Conservation (phyloP, 768 basidiomycete genomes). For the Phallus indusiatus region DNA sequence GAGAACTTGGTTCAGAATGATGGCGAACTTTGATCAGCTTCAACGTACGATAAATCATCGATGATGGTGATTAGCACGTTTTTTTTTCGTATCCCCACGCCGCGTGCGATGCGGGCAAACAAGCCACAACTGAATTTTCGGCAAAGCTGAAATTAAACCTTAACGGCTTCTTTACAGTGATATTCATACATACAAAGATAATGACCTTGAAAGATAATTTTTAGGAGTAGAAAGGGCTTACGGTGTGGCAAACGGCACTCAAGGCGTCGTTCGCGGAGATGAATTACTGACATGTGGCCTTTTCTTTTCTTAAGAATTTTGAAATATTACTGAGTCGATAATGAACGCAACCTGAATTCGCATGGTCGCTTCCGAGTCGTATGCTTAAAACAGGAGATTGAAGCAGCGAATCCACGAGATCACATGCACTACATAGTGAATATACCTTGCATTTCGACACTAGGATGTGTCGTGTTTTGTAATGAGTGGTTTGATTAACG, state of each 20-base stretch:
- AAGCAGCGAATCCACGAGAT: not conserved
- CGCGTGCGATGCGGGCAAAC: not conserved
- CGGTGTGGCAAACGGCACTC: not conserved
- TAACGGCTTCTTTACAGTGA: not conserved
- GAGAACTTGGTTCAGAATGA: too few species aligned
- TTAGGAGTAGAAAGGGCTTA: not conserved
- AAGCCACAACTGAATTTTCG: too few species aligned
- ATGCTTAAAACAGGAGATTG: not conserved
- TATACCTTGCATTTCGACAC: not conserved
- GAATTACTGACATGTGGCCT: too few species aligned
- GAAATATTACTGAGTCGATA: too few species aligned
- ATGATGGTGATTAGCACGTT: not conserved
- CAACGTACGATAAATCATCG: not conserved
- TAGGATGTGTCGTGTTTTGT: not conserved
- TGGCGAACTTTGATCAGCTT: too few species aligned
- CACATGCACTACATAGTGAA: not conserved
- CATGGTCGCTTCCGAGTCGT: too few species aligned
- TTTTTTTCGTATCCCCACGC: not conserved
- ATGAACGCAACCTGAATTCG: too few species aligned
- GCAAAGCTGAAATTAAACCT: not conserved
- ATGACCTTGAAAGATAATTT: not conserved
- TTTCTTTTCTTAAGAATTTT: too few species aligned
- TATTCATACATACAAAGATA: not conserved
- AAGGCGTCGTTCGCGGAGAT: too few species aligned
- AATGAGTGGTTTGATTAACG: not conserved